phyloP scores from a whole-genome alignment of 2,329 filamentous ascomycete species.

The Fusarium sp. region DNA sequence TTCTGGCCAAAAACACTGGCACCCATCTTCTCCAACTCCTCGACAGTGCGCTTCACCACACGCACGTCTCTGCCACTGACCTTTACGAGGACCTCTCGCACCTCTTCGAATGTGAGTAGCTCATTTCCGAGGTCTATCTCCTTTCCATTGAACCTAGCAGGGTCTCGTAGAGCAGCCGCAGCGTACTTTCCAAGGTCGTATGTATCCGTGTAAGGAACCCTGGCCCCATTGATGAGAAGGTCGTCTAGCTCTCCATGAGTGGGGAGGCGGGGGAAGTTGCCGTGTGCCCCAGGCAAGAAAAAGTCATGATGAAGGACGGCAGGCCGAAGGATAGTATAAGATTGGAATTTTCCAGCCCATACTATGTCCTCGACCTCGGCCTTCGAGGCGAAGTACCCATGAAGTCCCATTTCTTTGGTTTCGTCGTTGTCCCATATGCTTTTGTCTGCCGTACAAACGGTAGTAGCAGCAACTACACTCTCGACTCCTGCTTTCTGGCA shows the following conservation, averaged over 20 bases:
- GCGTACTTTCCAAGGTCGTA: slow-evolving; percentile 1
- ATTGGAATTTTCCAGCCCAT: slow-evolving; percentile 44
- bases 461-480: slow-evolving; percentile 49
- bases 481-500: slow-evolving; percentile 51
- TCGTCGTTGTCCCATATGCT: slow-evolving; percentile 45
- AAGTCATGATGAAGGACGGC: slow-evolving; percentile 26
- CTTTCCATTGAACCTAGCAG: slow-evolving; percentile 44
- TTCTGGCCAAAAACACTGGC: slow-evolving; percentile 5
- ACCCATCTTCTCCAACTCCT: slow-evolving; percentile 19
- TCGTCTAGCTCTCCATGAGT: slow-evolving; percentile 1
- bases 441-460: slow-evolving; percentile 40
- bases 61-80: slow-evolving; percentile 52
- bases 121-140: slow-evolving; percentile 53
- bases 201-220: not conserved
- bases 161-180: not conserved
- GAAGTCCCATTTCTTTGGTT: slow-evolving; percentile 32
- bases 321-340: slow-evolving; percentile 55
- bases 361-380: slow-evolving; percentile 54
- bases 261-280: slow-evolving; percentile 2
- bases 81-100: slow-evolving; percentile 47
- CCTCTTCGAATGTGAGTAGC: slow-evolving; percentile 50
- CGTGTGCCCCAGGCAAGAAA: not conserved
- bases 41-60: slow-evolving; percentile 30
- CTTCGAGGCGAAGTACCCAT: slow-evolving; percentile 57
- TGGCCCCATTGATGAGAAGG: not conserved